A percentile compares a stretch with the other conserved stretches of the same genome.
phyloP scores from a whole-genome alignment of 148 eudicot genomes.

The Mesembryanthemum crystallinum region DNA sequence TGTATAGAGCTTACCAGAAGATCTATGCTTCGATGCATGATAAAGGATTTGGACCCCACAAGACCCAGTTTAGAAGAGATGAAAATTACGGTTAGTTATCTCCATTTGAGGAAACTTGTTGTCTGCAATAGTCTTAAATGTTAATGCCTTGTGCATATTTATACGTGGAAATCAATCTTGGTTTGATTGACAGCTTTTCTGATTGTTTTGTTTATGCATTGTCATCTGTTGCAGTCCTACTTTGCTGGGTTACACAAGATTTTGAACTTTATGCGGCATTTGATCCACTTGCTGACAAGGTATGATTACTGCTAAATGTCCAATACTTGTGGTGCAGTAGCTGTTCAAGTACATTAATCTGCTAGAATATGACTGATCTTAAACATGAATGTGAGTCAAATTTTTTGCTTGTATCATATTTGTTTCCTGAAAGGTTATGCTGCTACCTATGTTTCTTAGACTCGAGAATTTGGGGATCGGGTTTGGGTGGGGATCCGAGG shows the following conservation, averaged over 20 bases:
- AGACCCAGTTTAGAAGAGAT: slow-evolving; percentile 94
- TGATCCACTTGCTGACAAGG: slow-evolving; percentile 99
- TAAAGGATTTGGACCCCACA: slow-evolving; percentile 78
- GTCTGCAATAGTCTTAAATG: neutral
- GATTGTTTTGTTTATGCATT: slow-evolving; percentile 5
- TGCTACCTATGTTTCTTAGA: too few relatives aligned
- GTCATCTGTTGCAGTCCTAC: slow-evolving; percentile 59
- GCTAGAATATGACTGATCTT: neutral
- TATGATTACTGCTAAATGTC: slow-evolving; percentile 20
- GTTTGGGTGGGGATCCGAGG: too few relatives aligned
- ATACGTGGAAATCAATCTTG: slow-evolving; percentile 3
- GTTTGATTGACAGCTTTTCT: neutral
- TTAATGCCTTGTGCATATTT: neutral
- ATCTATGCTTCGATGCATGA: slow-evolving; percentile 90
- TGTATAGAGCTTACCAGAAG: slow-evolving; percentile 88
- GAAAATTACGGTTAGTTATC: slow-evolving; percentile 73
- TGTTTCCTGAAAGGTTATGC: neutral
- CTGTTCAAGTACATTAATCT: neutral
- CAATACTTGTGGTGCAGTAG: neutral
- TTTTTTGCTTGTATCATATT: neutral
- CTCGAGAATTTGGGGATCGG: too few relatives aligned
- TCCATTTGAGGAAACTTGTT: neutral
- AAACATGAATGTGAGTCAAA: neutral
- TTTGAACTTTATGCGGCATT: slow-evolving; percentile 97
- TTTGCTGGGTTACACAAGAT: slow-evolving; percentile 97